These are phyloP conservation scores for Fusarium torreyae DNA, from an alignment of 2,329 filamentous ascomycete genomes.

Conservation along the genomic window DNA sequence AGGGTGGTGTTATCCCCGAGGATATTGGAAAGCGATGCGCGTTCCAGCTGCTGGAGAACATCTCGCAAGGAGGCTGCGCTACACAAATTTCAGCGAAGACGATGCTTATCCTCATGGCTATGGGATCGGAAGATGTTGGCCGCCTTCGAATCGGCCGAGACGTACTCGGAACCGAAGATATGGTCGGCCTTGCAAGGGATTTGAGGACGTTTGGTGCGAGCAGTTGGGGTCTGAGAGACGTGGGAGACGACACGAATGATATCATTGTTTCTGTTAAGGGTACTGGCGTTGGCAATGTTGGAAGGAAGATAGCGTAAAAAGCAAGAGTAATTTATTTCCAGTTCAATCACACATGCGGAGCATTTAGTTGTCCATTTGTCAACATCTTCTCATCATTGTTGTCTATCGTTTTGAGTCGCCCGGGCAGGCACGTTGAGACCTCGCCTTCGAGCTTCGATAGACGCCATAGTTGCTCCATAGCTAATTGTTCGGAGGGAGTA, in stretches of 20 bases:
- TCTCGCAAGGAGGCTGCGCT: conserved; percentile 87
- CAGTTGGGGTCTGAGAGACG: conserved; percentile 90
- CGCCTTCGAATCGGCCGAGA: conserved; percentile 85
- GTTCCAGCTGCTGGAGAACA: conserved; percentile 87
- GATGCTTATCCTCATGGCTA: conserved; percentile 92
- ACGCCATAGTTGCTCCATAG: conserved; percentile 69
- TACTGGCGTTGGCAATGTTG: conserved; percentile 93
- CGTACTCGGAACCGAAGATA: conserved; percentile 84
- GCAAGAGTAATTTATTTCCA: conserved; percentile 41
- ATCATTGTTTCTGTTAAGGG: conserved; percentile 94
- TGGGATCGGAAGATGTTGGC: conserved; percentile 97
- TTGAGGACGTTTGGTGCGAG: conserved; percentile 89
- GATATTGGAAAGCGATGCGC: conserved; percentile 92
- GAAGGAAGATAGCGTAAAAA: conserved; percentile 82
- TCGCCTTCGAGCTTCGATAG: conserved; percentile 62
- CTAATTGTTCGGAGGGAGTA: conserved; percentile 69
- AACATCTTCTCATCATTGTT: conserved; percentile 29
- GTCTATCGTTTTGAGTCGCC: conserved; percentile 42
- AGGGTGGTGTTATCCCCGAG: conserved; percentile 88
- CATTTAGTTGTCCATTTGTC: conserved; percentile 2
- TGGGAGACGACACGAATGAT: conserved; percentile 76
- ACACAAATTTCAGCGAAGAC: conserved; percentile 79
- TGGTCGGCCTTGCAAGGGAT: conserved; percentile 86
- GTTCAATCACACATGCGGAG: conserved; percentile 22
- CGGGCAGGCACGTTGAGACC: conserved; percentile 46